Percentiles rank a stretch among this genome's conserved stretches.
These are phyloP conservation scores for Dionaea muscipula DNA, from an alignment of 179 eudicot genomes.

Conservation along the genomic window DNA sequence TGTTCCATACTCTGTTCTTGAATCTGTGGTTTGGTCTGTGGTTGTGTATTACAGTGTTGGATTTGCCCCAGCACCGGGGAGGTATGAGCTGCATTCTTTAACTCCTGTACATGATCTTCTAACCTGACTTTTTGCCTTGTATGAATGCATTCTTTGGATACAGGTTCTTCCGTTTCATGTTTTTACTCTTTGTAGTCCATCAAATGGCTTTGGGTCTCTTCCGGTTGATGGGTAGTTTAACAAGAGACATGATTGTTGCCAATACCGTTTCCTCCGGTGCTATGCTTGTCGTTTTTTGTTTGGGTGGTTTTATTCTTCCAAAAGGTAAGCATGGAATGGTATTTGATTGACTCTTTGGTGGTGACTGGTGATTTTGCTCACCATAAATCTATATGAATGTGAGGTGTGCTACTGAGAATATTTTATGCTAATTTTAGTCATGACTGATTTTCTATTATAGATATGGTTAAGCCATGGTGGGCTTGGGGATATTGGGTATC, in stretches of 20 bases:
- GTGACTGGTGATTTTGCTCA: no score
- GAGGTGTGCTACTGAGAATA: not conserved
- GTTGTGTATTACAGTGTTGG: conserved; percentile 74
- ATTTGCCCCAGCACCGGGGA: conserved; percentile 55
- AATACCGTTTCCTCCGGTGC: conserved; percentile 58
- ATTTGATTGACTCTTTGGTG: not conserved
- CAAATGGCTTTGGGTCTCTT: conserved; percentile 94
- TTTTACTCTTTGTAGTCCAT: conserved; percentile 57
- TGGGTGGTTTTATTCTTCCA: conserved; percentile 83
- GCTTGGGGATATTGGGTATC: conserved; percentile 91
- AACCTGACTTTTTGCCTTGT: not conserved
- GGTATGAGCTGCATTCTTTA: conserved; percentile 22
- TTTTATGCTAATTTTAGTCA: not conserved
- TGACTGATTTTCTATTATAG: conserved; percentile 28
- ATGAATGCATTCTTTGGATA: not conserved
- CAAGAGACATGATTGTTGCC: conserved; percentile 77
- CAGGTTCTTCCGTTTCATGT: conserved; percentile 76
- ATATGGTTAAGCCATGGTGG: conserved; percentile 84
- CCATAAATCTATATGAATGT: no score
- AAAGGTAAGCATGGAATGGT: conserved; percentile 29
- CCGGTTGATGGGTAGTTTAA: conserved; percentile 57
- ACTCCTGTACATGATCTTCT: not conserved
- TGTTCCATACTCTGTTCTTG: conserved; percentile 69
- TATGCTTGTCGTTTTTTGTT: conserved; percentile 42
- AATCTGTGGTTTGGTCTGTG: conserved; percentile 75